Evolutionary conservation across 208 protist species (phyloP).

Genomic region (Wallacemonas collosoma): DNA sequence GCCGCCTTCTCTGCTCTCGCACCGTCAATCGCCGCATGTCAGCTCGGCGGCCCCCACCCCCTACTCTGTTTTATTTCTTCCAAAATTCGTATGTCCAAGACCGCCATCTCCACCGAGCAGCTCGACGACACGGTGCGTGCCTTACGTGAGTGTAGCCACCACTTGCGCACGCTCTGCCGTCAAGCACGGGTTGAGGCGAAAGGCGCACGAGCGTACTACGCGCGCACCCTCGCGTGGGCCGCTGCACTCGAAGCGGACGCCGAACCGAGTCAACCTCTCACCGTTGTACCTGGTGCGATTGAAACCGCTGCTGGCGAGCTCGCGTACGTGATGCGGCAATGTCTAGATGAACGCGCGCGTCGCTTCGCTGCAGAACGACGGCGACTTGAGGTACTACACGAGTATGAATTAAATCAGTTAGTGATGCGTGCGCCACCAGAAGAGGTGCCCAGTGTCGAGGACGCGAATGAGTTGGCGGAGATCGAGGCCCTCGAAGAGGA

Average conservation of each 20-base stretch:
- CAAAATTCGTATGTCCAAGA: not conserved
- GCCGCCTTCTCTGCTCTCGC: too few relatives aligned
- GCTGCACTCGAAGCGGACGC: slow-evolving; percentile 4
- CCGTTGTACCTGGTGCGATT: not conserved
- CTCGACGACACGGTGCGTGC: slow-evolving; percentile 5
- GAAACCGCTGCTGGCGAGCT: slow-evolving; percentile 3
- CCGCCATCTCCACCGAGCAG: slow-evolving; percentile 5
- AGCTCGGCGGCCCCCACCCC: too few relatives aligned
- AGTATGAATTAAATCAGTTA: not conserved
- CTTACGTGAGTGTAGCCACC: slow-evolving; percentile 6
- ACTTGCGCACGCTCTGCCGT: slow-evolving; percentile 3
- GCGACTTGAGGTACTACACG: slow-evolving; percentile 14
- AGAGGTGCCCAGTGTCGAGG: not conserved
- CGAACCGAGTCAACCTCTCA: slow-evolving; percentile 6
- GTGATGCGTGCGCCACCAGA: not conserved
- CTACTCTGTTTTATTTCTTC: not conserved
- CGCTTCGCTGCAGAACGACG: slow-evolving; percentile 3
- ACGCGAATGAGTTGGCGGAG: not conserved
- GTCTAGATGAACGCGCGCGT: not conserved
- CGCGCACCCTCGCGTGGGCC: not conserved
- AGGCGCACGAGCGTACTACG: slow-evolving; percentile 3
- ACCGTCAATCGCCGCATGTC: too few relatives aligned
- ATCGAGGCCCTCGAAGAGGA: slow-evolving; percentile 13
- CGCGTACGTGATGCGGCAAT: not conserved
- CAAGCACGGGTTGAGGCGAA: slow-evolving; percentile 11